Base-by-base conservation (phyloP, 2,329 filamentous ascomycete species). In the Lachnellula arida region DNA sequence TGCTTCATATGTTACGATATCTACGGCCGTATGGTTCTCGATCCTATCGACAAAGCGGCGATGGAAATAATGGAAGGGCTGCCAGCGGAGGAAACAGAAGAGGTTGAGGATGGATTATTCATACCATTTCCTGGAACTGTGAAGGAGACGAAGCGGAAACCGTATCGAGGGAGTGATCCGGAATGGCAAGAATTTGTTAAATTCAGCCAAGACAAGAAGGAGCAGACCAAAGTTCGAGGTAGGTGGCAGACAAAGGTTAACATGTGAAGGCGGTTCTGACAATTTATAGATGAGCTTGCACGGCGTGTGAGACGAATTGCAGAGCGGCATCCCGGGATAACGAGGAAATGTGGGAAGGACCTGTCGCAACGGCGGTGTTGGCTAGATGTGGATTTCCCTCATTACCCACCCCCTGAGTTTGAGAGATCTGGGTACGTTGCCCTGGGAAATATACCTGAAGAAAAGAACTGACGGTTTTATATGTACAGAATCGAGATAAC, bases 151-250 rank as follows among this genome's bases (percentile, higher is more conserved):
- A 71, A 75, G 15, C 75, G 77, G 32, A 66, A 70, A 32, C 79
- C 78, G 2, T 86, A 85, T 66, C 75, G 74, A 57, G 77, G 77
- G 51, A 74, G 72, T 25, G 83, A 86, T 61, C 84, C 84, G 2
- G 86, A 88, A 68, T 88, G 82, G 82, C 73, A 76, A 59, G 74
- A 76, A 49, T 88, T 85, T 60, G 65, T 84, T 15, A 78, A 78
- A 54, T 72, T 87, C n/a, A 81, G 77, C 58, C 77, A 77, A 59
- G 78, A 87, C 58, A 68, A 66, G 14, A 69, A 77, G 44, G 71
- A 78, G 9, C 71, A 80, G 23, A 65, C 76, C 17, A 59, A 55
- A 49, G 49, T 65, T 44, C 44, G 59, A 58, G 57, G 61, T 65
- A 22, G 43, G 56, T 53, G 1, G 43, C 43, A 46, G 11, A 48